A percentile compares a stretch with the other conserved stretches of the same genome.
These are phyloP conservation scores for Dothistroma septosporum DNA, from an alignment of 2,329 filamentous ascomycete genomes.

Conservation along the genomic window DNA sequence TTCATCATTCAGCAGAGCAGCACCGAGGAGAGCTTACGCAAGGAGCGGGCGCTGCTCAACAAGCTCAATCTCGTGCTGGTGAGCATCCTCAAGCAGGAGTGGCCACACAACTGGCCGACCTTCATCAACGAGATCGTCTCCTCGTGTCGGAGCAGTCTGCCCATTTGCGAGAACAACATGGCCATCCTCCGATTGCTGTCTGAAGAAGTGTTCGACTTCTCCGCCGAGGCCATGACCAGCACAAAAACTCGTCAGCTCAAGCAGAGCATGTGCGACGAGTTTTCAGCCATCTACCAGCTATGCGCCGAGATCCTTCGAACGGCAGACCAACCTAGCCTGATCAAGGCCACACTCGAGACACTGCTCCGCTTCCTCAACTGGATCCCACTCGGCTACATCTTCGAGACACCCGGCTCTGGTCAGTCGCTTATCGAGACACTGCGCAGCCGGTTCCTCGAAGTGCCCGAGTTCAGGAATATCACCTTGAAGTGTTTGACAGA, in stretches of 20 bases:
- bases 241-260: slow-evolving; percentile 94
- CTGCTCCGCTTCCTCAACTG: slow-evolving; percentile 96
- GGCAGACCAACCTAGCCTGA: slow-evolving; percentile 78
- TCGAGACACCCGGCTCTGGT: slow-evolving; percentile 71
- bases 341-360: slow-evolving; percentile 96
- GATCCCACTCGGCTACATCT: slow-evolving; percentile 98
- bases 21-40: slow-evolving; percentile 80
- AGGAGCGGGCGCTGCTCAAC: slow-evolving; percentile 86
- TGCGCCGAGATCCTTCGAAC: slow-evolving; percentile 93
- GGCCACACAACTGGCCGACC: slow-evolving; percentile 99
- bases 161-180: slow-evolving; percentile 99
- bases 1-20: slow-evolving; percentile 94
- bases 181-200: slow-evolving; percentile 91
- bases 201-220: slow-evolving; percentile 98
- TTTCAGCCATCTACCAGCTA: slow-evolving; percentile 95
- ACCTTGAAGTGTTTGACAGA: slow-evolving; percentile 96
- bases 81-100: slow-evolving; percentile 97
- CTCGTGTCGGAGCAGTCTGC: slow-evolving; percentile 89
- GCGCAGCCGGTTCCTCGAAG: slow-evolving; percentile 84
- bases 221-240: slow-evolving; percentile 98
- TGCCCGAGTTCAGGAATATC: slow-evolving; percentile 92
- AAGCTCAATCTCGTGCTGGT: slow-evolving; percentile 97
- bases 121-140: slow-evolving; percentile 99
- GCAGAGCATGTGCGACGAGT: slow-evolving; percentile 97
- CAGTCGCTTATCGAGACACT: slow-evolving; percentile 80